phyloP scores from a whole-genome alignment of 768 basidiomycete species.

The Termitomyces sp. region DNA sequence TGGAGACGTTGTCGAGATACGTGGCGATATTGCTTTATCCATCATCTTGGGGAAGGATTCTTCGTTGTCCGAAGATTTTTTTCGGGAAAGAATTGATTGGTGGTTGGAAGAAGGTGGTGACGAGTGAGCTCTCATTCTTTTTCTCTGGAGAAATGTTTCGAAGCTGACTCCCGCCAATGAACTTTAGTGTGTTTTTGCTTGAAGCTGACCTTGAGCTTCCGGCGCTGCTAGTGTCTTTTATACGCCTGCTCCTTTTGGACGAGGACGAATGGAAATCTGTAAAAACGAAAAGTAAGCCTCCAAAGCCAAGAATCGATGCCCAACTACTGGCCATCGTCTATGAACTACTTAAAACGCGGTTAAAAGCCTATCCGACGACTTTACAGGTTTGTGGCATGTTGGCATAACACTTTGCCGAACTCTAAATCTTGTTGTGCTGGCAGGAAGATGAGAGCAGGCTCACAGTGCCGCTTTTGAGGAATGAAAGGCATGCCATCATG shows the following conservation, averaged over 20 bases:
- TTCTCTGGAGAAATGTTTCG: neutral
- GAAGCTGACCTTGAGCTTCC: conserved; percentile 49
- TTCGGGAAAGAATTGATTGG: conserved; percentile 77
- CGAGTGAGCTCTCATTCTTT: conserved; percentile 51
- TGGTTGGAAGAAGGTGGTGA: conserved; percentile 90
- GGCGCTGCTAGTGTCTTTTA: conserved; percentile 54
- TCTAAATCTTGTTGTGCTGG: neutral
- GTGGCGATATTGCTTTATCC: conserved; percentile 61
- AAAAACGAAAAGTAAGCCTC: conserved; percentile 59
- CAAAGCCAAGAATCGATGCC: conserved; percentile 59
- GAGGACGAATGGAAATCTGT: conserved; percentile 55
- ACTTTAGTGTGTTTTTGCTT: conserved; percentile 47
- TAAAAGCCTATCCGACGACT: conserved; percentile 50
- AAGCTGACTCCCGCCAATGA: neutral
- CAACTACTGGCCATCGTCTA: conserved; percentile 40
- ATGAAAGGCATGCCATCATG: conserved; percentile 56
- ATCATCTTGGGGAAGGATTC: conserved; percentile 21
- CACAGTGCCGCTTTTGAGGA: conserved; percentile 29
- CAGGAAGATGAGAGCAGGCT: conserved; percentile 49
- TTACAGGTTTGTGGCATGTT: conserved; percentile 42
- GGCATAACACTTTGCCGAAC: neutral
- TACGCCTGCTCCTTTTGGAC: conserved; percentile 54
- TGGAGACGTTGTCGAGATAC: conserved; percentile 72
- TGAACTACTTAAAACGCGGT: conserved; percentile 43
- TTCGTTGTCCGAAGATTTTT: conserved; percentile 17